phyloP scores from a whole-genome alignment of 352 stramenopile genomes.

The Phytopythium montanum region DNA sequence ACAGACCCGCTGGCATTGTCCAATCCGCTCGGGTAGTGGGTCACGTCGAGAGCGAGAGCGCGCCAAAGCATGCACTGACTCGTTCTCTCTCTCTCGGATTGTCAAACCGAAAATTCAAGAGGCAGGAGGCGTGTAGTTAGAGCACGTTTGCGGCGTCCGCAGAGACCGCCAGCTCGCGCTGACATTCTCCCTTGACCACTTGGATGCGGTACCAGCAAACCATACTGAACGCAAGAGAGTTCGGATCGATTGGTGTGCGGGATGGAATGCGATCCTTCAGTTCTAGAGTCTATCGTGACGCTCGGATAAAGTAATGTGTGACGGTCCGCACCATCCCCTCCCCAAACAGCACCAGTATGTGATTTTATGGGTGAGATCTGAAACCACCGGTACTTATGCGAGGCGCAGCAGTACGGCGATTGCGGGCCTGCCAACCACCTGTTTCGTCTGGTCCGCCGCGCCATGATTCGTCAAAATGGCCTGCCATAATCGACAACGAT shows the following conservation, averaged over 20 bases:
- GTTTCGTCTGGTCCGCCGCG: no score
- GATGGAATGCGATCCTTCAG: constrained; percentile 4
- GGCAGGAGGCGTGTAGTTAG: neutral
- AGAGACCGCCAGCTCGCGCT: neutral
- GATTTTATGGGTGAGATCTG: constrained; percentile 29
- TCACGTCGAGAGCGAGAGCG: no score
- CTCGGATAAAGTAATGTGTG: neutral
- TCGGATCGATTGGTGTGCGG: neutral
- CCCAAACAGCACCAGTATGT: neutral
- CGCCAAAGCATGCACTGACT: no score
- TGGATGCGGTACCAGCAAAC: no score
- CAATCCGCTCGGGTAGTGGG: no score
- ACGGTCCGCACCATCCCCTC: neutral
- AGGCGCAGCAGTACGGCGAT: neutral
- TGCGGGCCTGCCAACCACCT: constrained; percentile 13
- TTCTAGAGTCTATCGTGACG: neutral
- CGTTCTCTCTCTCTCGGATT: no score
- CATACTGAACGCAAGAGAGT: neutral
- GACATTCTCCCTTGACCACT: neutral
- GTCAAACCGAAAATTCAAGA: no score
- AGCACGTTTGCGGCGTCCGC: neutral
- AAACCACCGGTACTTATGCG: constrained; percentile 22
- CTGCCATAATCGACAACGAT: constrained; percentile 16
- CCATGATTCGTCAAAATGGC: constrained; percentile 9
- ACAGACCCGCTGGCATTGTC: no score